These are phyloP conservation scores for Solanum clarkiae DNA, from an alignment of 257 asterid species.

Conservation along the genomic window DNA sequence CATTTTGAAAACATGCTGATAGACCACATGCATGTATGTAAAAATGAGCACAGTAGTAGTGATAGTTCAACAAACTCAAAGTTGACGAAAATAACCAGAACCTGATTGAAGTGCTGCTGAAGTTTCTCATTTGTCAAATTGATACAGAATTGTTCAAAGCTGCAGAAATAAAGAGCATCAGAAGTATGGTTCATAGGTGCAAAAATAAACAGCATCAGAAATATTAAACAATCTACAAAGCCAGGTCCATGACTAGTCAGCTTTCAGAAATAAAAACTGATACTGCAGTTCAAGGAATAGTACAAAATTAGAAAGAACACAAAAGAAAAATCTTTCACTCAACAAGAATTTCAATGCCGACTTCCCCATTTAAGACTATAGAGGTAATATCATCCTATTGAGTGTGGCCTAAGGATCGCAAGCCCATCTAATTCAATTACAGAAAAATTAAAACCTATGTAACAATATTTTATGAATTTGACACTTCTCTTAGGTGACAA, in stretches of 20 bases:
- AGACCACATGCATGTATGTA: slow-evolving; percentile 8
- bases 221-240: background rate
- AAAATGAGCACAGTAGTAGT: background rate
- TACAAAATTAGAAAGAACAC: background rate
- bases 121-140: slow-evolving; percentile 99
- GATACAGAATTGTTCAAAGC: slow-evolving; percentile 95
- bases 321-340: background rate
- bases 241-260: background rate
- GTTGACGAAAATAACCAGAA: slow-evolving; percentile 40
- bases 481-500: background rate
- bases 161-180: slow-evolving; percentile 20
- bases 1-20: slow-evolving; percentile 97
- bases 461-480: background rate
- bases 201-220: background rate
- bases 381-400: background rate
- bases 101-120: slow-evolving; percentile 99
- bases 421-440: background rate
- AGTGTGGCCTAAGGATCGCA: background rate
- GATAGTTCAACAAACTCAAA: background rate
- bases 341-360: background rate
- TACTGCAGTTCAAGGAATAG: background rate
- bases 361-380: background rate
- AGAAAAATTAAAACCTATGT: background rate
- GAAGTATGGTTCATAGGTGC: background rate
- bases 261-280: background rate